Evolutionary conservation across 345 rosid species (phyloP), one percentile per base, ranked within the genome.

Genomic region (Durio zibethinus): DNA sequence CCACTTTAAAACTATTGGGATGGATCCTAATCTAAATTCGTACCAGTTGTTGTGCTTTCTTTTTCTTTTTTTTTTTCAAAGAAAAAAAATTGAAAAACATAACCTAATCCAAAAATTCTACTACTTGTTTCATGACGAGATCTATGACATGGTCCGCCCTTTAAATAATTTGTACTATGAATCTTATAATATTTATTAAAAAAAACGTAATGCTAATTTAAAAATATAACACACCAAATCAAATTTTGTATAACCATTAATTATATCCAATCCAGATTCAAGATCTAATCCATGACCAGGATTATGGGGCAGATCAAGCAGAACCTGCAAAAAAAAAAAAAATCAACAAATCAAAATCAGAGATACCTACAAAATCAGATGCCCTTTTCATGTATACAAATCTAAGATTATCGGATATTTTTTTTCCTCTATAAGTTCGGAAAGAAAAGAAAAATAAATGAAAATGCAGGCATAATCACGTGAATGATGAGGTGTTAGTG

Each of bases 1-100:
- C 5, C 5, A 16, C 18, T 33, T 33, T 33, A 7, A 9, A 10
- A 57, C 11, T 53, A 25, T 43, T 43, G 65, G 23, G 36, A 68
- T 11, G 78, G 73, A 80, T 77, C 54, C 66, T 83, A 82, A 79
- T 81, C 84, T 72, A 45, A 65, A 74, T 63, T n/a, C 35, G 45
- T 27, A 21, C 11, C 35, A n/a, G n/a, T n/a, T n/a, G n/a, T n/a
- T n/a, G n/a, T n/a, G n/a, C n/a, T n/a, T n/a, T n/a, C n/a, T 33
- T 33, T 33, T 33, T 33, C 35, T 33, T 1, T 4, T 33, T 33
- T 33, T 1, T 33, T 4, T 33, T 33, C 4, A 31, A 61, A 15
- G 6, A 15, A 31, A 33, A 62, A 31, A n/a, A n/a, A n/a, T 31
- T 62, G n/a, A 40, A 33, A 31, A 62, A 3, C 21, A 62, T 62